These are phyloP conservation scores for Herpetomonas samuelpessoai DNA, from an alignment of 208 protist genomes.

Conservation along the genomic window DNA sequence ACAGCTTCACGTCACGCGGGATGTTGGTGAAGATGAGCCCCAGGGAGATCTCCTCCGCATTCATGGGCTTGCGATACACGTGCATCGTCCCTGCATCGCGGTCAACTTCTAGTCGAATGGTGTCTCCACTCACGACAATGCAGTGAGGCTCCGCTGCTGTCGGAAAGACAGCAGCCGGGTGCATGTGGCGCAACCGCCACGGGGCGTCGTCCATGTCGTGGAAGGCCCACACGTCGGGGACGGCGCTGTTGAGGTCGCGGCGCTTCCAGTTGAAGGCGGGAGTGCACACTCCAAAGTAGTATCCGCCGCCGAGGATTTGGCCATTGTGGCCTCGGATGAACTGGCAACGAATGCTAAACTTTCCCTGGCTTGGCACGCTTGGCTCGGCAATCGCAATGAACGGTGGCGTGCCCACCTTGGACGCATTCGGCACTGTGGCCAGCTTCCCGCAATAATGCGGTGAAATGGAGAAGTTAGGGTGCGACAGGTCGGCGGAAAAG, in stretches of 20 bases:
- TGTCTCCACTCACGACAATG: constrained; percentile 89
- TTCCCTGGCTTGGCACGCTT: constrained; percentile 40
- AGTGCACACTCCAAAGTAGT: constrained; percentile 87
- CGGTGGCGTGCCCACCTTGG: constrained; percentile 53
- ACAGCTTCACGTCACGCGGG: constrained; percentile 49
- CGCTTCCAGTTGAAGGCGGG: constrained; percentile 63
- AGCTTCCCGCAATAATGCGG: constrained; percentile 72
- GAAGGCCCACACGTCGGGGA: constrained; percentile 82
- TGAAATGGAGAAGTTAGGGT: constrained; percentile 69
- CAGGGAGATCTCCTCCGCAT: constrained; percentile 66
- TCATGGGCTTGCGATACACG: constrained; percentile 80
- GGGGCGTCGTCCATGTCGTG: constrained; percentile 88
- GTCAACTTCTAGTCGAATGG: constrained; percentile 80
- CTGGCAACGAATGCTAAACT: constrained; percentile 77
- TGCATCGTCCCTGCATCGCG: constrained; percentile 72
- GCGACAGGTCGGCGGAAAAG: constrained; percentile 70
- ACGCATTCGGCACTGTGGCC: constrained; percentile 67
- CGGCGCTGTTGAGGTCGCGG: constrained; percentile 59
- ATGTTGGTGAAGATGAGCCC: constrained; percentile 85
- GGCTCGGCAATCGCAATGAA: constrained; percentile 91
- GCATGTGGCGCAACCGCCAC: constrained; percentile 80
- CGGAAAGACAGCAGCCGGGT: constrained; percentile 45
- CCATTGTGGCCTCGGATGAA: constrained; percentile 77
- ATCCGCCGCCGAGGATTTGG: constrained; percentile 89
- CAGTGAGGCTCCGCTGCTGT: constrained; percentile 73